phyloP scores from a whole-genome alignment of 1,284 basidiomycete species.

The Cryptococcus maquisensis region DNA sequence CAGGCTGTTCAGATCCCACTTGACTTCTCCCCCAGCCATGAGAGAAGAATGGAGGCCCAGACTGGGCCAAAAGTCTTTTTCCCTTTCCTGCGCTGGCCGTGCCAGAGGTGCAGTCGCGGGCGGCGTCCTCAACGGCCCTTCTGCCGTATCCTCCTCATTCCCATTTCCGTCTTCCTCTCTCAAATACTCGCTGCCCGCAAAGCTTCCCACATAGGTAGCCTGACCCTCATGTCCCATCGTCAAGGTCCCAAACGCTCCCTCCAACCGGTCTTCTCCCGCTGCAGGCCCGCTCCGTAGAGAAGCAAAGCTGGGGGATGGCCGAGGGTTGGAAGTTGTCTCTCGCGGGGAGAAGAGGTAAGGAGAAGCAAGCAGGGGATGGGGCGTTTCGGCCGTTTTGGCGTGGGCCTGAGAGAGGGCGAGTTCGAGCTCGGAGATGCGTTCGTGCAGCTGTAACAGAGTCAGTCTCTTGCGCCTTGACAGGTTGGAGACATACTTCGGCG shows the following conservation, averaged over 20 bases:
- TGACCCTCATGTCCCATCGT: slow-evolving; percentile 40
- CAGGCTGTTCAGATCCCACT: slow-evolving; percentile 23
- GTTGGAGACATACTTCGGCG: slow-evolving; percentile 27
- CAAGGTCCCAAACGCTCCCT: slow-evolving; percentile 41
- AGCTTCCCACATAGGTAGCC: slow-evolving; percentile 42
- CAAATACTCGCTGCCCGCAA: slow-evolving; percentile 42
- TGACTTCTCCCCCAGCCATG: slow-evolving; percentile 10
- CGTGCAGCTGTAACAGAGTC: slow-evolving; percentile 26
- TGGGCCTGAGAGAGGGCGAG: slow-evolving; percentile 38
- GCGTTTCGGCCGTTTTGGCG: slow-evolving; percentile 18
- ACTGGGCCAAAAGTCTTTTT: slow-evolving; percentile 2
- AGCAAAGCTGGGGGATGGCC: neutral
- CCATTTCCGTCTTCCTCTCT: slow-evolving; percentile 18
- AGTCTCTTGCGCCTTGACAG: neutral
- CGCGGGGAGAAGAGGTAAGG: slow-evolving; percentile 34
- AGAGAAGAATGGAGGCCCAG: slow-evolving; percentile 14
- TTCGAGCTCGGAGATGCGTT: slow-evolving; percentile 40
- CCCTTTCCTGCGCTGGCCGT: too few relatives aligned
- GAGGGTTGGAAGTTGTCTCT: slow-evolving; percentile 10
- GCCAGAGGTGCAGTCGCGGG: slow-evolving; percentile 6
- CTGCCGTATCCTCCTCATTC: neutral
- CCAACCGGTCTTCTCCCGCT: slow-evolving; percentile 27
- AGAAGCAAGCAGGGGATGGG: slow-evolving; percentile 36
- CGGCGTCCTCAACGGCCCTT: slow-evolving; percentile 12
- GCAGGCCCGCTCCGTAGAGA: slow-evolving; percentile 1